Evolutionary conservation across 192 early-diverging fungal genomes (phyloP).

Genomic region (Umbelopsis isabellina): DNA sequence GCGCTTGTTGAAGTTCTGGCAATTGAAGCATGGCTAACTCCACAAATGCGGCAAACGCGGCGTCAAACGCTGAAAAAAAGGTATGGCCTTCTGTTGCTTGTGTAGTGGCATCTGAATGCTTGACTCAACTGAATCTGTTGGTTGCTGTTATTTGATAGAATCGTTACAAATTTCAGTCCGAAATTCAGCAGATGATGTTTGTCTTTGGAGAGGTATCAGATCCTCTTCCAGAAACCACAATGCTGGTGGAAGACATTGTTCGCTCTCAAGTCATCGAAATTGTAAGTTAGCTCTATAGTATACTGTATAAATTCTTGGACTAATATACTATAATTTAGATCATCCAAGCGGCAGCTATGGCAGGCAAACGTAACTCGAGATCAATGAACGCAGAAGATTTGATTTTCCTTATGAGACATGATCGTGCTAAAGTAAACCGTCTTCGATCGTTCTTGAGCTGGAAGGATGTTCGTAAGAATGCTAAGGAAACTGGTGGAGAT

Average conservation of each 20-base stretch:
- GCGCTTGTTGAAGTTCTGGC: neutral
- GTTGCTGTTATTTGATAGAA: neutral
- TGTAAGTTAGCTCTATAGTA: constrained; percentile 47
- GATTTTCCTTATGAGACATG: constrained; percentile 96
- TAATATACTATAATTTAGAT: constrained; percentile 52
- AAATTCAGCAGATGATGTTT: constrained; percentile 99
- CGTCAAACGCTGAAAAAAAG: neutral
- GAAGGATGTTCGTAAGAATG: constrained; percentile 95
- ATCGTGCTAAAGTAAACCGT: constrained; percentile 90
- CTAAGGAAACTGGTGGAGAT: constrained; percentile 76
- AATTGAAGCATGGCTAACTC: constrained; percentile 11
- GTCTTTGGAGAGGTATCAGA: constrained; percentile 95
- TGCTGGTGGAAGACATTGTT: constrained; percentile 95
- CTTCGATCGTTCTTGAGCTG: constrained; percentile 89
- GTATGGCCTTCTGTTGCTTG: neutral
- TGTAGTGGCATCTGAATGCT: neutral
- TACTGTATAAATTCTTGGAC: neutral
- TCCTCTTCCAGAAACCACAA: constrained; percentile 84
- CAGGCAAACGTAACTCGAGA: constrained; percentile 77
- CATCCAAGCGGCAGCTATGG: constrained; percentile 85
- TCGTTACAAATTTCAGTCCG: constrained; percentile 51
- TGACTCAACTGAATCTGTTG: no score
- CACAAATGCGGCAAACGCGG: neutral
- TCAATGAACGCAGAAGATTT: constrained; percentile 88
- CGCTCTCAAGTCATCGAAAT: constrained; percentile 94